Evolutionary conservation across 306 rosid species (phyloP).

Genomic region (Quercus parvula): DNA sequence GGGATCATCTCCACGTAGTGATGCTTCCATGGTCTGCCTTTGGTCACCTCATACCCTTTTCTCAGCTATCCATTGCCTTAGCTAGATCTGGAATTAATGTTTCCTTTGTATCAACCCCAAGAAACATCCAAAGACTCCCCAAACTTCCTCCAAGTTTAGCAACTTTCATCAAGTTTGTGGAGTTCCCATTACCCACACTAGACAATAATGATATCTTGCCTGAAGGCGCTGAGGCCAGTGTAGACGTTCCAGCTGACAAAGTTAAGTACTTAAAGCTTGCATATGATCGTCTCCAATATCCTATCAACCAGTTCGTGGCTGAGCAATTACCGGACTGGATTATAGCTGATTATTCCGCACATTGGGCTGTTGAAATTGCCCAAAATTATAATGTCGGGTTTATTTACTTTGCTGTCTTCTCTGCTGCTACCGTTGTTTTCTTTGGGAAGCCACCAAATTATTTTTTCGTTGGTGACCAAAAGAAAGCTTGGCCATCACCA

Average conservation of each 20-base stretch:
- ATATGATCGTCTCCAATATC: constrained; percentile 13
- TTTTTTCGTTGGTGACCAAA: neutral
- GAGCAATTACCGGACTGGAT: constrained; percentile 26
- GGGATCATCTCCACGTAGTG: constrained; percentile 9
- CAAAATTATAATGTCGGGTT: neutral
- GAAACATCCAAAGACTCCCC: constrained; percentile 28
- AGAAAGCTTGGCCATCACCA: neutral
- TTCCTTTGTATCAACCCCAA: constrained; percentile 27
- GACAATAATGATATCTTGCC: constrained; percentile 13
- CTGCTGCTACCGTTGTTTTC: neutral
- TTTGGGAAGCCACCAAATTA: neutral
- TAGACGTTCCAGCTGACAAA: constrained; percentile 21
- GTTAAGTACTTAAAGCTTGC: constrained; percentile 3
- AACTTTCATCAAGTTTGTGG: constrained; percentile 11
- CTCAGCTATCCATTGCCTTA: constrained; percentile 27
- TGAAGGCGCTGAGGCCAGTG: constrained; percentile 27
- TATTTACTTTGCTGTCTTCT: neutral
- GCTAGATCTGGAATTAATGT: constrained; percentile 27
- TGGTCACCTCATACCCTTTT: constrained; percentile 32
- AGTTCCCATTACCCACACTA: constrained; percentile 20
- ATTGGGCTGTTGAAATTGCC: constrained; percentile 10
- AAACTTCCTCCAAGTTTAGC: constrained; percentile 20
- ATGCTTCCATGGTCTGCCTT: constrained; percentile 39
- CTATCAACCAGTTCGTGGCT: neutral
- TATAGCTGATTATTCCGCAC: constrained; percentile 9